Conservation (phyloP, 148 eudicot species). For the Rhododendron mucronatum region DNA sequence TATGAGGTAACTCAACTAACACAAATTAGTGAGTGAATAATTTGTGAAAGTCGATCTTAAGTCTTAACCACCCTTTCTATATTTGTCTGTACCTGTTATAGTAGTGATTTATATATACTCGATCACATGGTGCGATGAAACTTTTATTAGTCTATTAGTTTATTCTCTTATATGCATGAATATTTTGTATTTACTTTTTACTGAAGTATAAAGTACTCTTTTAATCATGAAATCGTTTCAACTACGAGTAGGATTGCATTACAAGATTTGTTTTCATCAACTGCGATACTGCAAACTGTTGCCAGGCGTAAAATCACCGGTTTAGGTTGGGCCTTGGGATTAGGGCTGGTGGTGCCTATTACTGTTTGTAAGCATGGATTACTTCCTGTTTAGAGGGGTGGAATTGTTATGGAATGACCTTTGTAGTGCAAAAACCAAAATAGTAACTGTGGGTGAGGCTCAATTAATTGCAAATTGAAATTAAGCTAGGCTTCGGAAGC, state of each 20-base stretch:
- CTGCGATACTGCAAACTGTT: not conserved
- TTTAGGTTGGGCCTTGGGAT: not conserved
- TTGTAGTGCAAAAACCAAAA: not conserved
- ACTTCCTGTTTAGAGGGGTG: not conserved
- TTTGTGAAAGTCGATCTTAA: too few species aligned
- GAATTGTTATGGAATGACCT: not conserved
- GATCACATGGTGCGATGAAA: not conserved
- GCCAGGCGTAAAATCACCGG: not conserved
- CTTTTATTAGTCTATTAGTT: not conserved
- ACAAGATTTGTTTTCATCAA: not conserved
- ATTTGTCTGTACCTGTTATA: not conserved
- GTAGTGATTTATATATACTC: not conserved
- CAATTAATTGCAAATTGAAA: not conserved
- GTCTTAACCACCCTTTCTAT: not conserved
- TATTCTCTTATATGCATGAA: too few species aligned
- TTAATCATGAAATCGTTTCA: too few species aligned
- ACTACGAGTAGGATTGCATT: too few species aligned
- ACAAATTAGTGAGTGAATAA: not conserved
- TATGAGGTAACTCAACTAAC: not conserved
- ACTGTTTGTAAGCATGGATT: not conserved
- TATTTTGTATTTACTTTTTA: too few species aligned
- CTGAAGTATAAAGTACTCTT: too few species aligned
- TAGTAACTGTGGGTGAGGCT: too few species aligned
- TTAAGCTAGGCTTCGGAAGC: not conserved
- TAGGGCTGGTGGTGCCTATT: not conserved